Conservation (phyloP, 1,284 basidiomycete genomes). For the Trichosporon asahii region DNA sequence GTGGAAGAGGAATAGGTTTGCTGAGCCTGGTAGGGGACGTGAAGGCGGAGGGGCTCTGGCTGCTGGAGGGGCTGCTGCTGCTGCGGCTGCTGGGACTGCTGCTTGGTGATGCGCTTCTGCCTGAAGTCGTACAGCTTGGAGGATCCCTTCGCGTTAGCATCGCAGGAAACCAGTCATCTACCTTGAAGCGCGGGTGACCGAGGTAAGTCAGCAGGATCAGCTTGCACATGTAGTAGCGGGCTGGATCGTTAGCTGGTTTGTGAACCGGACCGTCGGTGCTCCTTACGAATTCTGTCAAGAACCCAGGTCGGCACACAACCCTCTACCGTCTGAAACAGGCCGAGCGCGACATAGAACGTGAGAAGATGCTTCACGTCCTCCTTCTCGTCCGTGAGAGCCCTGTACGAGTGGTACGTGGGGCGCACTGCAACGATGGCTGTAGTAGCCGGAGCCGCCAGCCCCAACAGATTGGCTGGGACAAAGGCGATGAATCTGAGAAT, state of each 20-base stretch:
- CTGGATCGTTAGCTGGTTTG: slow-evolving; percentile 22
- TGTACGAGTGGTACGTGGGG: slow-evolving; percentile 34
- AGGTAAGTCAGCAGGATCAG: slow-evolving; percentile 43
- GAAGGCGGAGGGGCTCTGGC: neutral
- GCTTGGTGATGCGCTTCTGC: neutral
- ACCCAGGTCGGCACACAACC: slow-evolving; percentile 23
- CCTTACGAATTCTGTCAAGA: slow-evolving; percentile 17
- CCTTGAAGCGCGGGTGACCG: slow-evolving; percentile 41
- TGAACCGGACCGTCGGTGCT: neutral
- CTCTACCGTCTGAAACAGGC: slow-evolving; percentile 44
- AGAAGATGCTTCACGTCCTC: slow-evolving; percentile 35
- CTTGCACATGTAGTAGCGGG: slow-evolving; percentile 46
- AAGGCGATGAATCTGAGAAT: slow-evolving; percentile 40
- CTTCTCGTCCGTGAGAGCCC: slow-evolving; percentile 32
- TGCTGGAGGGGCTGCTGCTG: neutral
- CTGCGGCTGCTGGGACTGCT: neutral
- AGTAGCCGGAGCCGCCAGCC: slow-evolving; percentile 39
- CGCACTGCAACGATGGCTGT: slow-evolving; percentile 35
- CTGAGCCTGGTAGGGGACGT: neutral
- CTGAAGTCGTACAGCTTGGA: slow-evolving; percentile 1
- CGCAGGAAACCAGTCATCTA: slow-evolving; percentile 2
- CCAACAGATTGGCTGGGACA: slow-evolving; percentile 40
- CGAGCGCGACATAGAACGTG: slow-evolving; percentile 44
- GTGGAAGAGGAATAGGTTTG: neutral
- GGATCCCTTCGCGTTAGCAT: slow-evolving; percentile 4